Evolutionary conservation across 176 grass and related monocot species (phyloP).

Genomic region (Sorghum bicolor): DNA sequence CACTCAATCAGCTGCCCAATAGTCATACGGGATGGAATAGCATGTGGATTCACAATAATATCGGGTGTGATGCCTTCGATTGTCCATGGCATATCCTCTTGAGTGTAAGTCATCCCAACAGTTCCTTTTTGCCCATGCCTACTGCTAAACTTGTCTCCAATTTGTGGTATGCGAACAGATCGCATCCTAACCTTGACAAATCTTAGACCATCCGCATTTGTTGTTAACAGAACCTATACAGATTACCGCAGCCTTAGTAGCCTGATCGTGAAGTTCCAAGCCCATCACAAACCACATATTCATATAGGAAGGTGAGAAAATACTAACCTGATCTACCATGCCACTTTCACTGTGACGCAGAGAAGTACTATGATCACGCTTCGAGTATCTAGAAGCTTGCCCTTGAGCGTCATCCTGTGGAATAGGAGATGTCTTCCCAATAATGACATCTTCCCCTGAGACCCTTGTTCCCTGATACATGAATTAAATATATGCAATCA

Average conservation of each 20-base stretch:
- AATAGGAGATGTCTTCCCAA: constrained; percentile 96
- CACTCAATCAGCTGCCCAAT: constrained; percentile 98
- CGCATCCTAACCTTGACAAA: constrained; percentile 98
- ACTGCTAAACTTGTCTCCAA: constrained; percentile 98
- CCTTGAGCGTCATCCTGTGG: constrained; percentile 95
- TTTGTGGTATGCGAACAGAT: constrained; percentile 95
- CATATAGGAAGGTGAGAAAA: background rate
- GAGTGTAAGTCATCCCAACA: constrained; percentile 98
- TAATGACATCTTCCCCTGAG: constrained; percentile 96
- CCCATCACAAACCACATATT: background rate
- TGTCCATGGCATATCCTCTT: constrained; percentile 99
- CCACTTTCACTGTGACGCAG: constrained; percentile 95
- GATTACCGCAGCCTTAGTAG: constrained; percentile 9
- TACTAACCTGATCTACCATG: constrained; percentile 92
- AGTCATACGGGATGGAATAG: constrained; percentile 98
- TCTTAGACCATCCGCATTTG: constrained; percentile 97
- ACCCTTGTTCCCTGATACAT: constrained; percentile 89
- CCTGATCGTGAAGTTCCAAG: constrained; percentile 9
- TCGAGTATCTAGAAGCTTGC: constrained; percentile 77
- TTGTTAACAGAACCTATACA: constrained; percentile 88
- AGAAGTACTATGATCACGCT: constrained; percentile 94
- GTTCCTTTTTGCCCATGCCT: constrained; percentile 98
- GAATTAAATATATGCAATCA: constrained; percentile 29
- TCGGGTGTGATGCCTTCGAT: constrained; percentile 98
- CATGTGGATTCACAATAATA: constrained; percentile 99